These are phyloP conservation scores for Herpetomonas samuelpessoai DNA, from an alignment of 208 protist species.

Conservation along the genomic window DNA sequence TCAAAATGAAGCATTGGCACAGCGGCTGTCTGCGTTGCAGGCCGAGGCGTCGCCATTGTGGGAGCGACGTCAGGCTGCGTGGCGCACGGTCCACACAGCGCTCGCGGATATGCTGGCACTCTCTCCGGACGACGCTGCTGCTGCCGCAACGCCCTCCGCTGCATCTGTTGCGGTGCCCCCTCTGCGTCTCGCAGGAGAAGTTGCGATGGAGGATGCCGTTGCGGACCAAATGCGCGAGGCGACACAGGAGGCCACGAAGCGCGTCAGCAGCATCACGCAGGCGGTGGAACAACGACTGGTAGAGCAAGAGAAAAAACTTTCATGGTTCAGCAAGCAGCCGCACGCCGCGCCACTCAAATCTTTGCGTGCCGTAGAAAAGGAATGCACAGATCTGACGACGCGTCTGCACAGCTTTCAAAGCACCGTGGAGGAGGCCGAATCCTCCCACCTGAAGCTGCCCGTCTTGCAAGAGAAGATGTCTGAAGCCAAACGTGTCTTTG, in stretches of 20 bases:
- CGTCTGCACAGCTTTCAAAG: background rate
- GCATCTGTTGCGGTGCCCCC: too few species aligned
- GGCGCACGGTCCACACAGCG: background rate
- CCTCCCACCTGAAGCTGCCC: slow-evolving; percentile 8
- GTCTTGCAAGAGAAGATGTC: slow-evolving; percentile 15
- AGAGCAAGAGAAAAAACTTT: slow-evolving; percentile 31
- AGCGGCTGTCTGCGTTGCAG: background rate
- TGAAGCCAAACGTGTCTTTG: too few species aligned
- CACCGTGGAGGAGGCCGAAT: background rate
- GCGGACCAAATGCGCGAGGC: slow-evolving; percentile 2
- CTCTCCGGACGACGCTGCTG: too few species aligned
- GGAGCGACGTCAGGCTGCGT: background rate
- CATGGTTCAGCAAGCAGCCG: slow-evolving; percentile 43
- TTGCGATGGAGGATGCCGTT: background rate
- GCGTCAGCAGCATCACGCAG: background rate
- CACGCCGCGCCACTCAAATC: slow-evolving; percentile 36
- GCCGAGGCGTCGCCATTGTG: background rate
- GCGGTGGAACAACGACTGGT: background rate
- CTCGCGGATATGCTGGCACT: background rate
- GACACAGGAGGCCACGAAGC: background rate
- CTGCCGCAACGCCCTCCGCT: too few species aligned
- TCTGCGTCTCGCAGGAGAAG: background rate
- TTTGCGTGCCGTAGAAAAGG: slow-evolving; percentile 8
- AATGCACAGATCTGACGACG: background rate
- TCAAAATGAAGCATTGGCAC: background rate